These are phyloP conservation scores for Lachnellula cervina DNA, from an alignment of 2,329 filamentous ascomycete genomes.

Conservation along the genomic window DNA sequence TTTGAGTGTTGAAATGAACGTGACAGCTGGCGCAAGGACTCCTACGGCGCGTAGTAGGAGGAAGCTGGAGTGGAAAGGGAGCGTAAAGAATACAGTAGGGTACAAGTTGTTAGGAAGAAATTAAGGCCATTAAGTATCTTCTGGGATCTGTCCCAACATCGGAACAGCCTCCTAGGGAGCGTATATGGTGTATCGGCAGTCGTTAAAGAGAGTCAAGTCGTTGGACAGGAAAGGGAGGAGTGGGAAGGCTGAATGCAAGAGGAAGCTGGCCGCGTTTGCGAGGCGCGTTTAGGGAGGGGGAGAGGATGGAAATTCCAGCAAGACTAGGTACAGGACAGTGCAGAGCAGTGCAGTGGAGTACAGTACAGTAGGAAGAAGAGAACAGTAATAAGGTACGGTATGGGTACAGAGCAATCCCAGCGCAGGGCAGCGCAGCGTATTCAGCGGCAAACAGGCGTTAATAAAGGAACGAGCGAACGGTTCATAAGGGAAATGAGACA, in stretches of 20 bases:
- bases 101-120: constrained; percentile 13
- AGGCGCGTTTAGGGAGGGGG: constrained; percentile 1
- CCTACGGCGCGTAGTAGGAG: constrained; percentile 6
- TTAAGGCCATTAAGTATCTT: constrained; percentile 26
- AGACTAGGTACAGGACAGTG: neutral
- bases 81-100: constrained; percentile 10
- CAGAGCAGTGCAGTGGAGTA: neutral
- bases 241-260: constrained; percentile 16
- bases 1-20: constrained; percentile 1
- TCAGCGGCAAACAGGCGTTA: constrained; percentile 6
- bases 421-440: neutral
- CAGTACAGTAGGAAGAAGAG: neutral
- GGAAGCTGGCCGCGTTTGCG: constrained; percentile 4
- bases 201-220: constrained; percentile 18
- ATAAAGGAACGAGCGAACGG: neutral
- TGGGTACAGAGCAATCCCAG: neutral
- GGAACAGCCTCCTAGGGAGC: constrained; percentile 13
- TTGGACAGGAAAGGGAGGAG: constrained; percentile 10
- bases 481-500: constrained; percentile 5
- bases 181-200: constrained; percentile 11
- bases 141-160: constrained; percentile 11
- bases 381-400: neutral
- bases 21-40: constrained; percentile 9
- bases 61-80: constrained; percentile 11
- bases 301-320: constrained; percentile 5